Conservation (phyloP, 1,139 yeast genomes). For the Protomyces pachydermus region DNA sequence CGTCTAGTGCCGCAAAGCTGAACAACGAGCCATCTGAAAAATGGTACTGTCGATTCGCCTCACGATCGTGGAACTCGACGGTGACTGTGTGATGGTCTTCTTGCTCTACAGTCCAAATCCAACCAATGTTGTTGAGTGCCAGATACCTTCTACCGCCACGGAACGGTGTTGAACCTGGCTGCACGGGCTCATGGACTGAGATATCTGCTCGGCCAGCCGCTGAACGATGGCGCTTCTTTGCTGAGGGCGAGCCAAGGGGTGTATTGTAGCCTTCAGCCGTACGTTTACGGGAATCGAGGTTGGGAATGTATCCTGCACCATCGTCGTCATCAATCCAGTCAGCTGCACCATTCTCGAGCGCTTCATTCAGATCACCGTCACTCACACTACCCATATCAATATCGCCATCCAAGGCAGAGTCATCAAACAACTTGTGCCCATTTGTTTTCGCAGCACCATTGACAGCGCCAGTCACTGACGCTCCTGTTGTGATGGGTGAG, state of each 20-base stretch:
- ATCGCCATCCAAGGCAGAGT: conserved; percentile 12
- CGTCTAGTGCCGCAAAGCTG: conserved; percentile 70
- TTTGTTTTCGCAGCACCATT: conserved; percentile 32
- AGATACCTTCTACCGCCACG: conserved; percentile 58
- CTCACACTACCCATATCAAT: conserved; percentile 31
- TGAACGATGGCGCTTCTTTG: conserved; percentile 12
- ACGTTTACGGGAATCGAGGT: conserved; percentile 22
- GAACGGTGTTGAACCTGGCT: conserved; percentile 89
- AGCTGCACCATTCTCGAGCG: conserved; percentile 29
- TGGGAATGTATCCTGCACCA: conserved; percentile 47
- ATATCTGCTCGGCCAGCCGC: conserved; percentile 10
- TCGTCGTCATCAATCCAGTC: conserved; percentile 56
- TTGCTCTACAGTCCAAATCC: conserved; percentile 72
- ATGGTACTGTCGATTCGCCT: conserved; percentile 75
- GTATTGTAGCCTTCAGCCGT: conserved; percentile 6
- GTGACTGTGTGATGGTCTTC: conserved; percentile 64
- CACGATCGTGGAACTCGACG: conserved; percentile 78
- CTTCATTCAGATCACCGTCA: conserved; percentile 35
- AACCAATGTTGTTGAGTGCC: conserved; percentile 69
- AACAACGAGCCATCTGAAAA: conserved; percentile 67
- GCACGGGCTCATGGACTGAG: conserved; percentile 45
- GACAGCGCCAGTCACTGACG: conserved; percentile 37
- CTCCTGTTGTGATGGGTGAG: conserved; percentile 31
- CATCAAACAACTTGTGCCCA: conserved; percentile 36
- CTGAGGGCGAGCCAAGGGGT: not conserved